Evolutionary conservation across 345 rosid genomes (phyloP), one percentile per base, ranked within the genome.

Genomic region (Ricinus communis): DNA sequence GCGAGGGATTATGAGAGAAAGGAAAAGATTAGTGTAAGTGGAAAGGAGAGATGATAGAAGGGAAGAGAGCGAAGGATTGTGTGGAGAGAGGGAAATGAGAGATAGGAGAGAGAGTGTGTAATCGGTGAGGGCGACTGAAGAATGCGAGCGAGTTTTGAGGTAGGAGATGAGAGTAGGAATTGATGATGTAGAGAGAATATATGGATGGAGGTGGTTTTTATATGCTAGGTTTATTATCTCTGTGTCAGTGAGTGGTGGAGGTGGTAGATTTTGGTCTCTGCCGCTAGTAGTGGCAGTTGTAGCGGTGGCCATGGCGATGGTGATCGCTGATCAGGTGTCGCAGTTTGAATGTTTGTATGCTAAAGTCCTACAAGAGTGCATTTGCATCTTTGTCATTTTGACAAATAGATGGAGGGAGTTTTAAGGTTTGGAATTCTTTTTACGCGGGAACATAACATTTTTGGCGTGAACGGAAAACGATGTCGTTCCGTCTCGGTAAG

Each of bases 31-130:
- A 6, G 80, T 73, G 86, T 91, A 89, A 45, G 83, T 56, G 80
- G 84, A 60, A 55, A 91, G 91, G 47, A 91, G 81, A 19, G 91
- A 85, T 5, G 91, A 81, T 28, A 91, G 85, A 38, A 89, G 89
- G 24, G 90, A 79, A 8, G 86, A 71, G 62, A 88, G 75, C 2
- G 77, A 15, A 9, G 90, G 83, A 46, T 80, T 70, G 25, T 73
- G 64, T 0, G 89, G 93, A 51, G 89, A 83, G 21, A 84, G 78
- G 13, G 87, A 87, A 14, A 91, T 77, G 74, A 91, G 81, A 19
- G 89, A 86, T 27, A 91, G 83, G 19, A 89, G 89, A 70, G 96
- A 74, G 56, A 80, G 50, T 0, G 80, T 70, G 71, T 91, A 91
- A 24, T 91, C 93, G 47, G 84, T 81, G 27, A 85, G 85, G 28